Evolutionary conservation across 148 eudicot species (phyloP), one percentile per base, ranked within the genome.

Genomic region (Diospyros kaki): DNA sequence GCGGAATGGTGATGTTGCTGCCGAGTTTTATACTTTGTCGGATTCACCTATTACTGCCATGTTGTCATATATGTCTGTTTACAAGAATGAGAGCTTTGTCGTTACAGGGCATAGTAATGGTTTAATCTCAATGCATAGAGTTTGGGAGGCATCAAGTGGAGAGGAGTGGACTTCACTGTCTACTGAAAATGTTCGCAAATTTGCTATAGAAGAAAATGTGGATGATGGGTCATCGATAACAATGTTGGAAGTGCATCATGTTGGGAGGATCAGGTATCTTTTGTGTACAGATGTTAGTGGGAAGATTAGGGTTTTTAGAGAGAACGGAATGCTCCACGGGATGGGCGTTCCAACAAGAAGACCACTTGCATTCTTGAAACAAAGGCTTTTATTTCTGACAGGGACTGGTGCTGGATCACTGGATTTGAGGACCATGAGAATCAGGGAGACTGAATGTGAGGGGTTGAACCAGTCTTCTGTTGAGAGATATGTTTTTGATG

Each of bases 361-460:
- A 51, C 98, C 99, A 4, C 76, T 96, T 5, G 94, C 83, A 4
- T 96, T 96, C 83, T 86, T 96, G 79, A 96, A 88, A 81, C 98
- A 96, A 72, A 81, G 91, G 76, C 89, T 96, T 48, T 53, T 96
- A 84, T 96, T 96, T 82, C 84, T 96, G 56, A 96, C 90, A 5
- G 98, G 91, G 65, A 91, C 83, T 40, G 99, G 99, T 4, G 99
- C 97, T 0, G 99, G 99, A 40, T 96, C 97, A 9, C 84, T 96
- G 82, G 98, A 96, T 84, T 86, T 96, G 79, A 86, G 98, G 83
- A 93, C 90, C 71, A 93, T 96, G 99, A 93, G 79, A 78, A 78
- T 93, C 44, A 83, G 85, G 74, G 97, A 91, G 81, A 70, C 93
- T 18, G 88, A 78, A 4, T 96, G 99, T 60, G 99, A 96, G 85